phyloP scores from a whole-genome alignment of 2,329 filamentous ascomycete species.

The Diaporthe sp. region DNA sequence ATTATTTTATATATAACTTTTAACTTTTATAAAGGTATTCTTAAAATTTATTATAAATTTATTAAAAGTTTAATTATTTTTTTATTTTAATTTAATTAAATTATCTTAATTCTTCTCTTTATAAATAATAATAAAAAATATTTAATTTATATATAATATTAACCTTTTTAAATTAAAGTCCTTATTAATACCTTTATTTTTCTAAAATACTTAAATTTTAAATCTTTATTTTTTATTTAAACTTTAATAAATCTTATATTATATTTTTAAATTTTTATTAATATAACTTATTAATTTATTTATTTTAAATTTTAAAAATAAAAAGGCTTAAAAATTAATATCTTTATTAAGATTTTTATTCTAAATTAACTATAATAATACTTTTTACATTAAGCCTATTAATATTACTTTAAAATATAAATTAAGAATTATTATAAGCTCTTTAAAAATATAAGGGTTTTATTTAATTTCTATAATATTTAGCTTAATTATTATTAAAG shows the following conservation, averaged over 20 bases:
- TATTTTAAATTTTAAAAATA: neutral
- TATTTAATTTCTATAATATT: too few species aligned
- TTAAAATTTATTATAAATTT: neutral
- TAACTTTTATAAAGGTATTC: neutral
- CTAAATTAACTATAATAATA: too few species aligned
- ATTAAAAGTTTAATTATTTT: neutral
- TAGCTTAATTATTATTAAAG: too few species aligned
- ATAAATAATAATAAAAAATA: neutral
- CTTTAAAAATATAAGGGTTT: too few species aligned
- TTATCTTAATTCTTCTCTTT: neutral
- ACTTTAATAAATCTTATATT: neutral
- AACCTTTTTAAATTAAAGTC: neutral
- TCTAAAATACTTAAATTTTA: neutral
- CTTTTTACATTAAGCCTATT: too few species aligned
- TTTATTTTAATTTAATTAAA: neutral
- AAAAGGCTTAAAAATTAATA: neutral
- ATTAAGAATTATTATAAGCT: too few species aligned
- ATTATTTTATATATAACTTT: too few species aligned
- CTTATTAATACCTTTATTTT: neutral
- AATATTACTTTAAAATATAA: too few species aligned
- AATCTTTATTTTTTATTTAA: neutral
- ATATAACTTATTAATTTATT: neutral
- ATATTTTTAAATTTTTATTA: neutral
- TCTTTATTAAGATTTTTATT: neutral
- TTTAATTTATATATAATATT: neutral